Base-by-base conservation (phyloP, 331 rosid species). In the Malus hybrid region DNA sequence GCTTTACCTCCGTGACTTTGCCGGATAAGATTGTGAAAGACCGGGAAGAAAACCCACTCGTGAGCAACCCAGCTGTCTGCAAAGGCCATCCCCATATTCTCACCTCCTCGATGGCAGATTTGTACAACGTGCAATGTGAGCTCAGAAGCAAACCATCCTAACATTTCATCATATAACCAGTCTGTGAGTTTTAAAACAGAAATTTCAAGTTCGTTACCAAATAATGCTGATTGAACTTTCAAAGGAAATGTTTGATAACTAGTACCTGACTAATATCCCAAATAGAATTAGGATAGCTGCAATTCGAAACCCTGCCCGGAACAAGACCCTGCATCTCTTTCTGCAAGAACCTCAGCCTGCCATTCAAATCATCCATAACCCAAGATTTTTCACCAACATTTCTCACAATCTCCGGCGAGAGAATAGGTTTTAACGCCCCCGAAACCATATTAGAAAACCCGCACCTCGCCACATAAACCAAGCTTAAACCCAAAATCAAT, bases 71-170 rank as follows among this genome's bases (percentile, higher is more conserved):
- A 20, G 97, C 92, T 6, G 99, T 92, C 85, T 92, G 99, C 83
- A 92, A 68, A 48, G 99, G 97, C 97, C 99, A 94, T 16, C 96
- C 99, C 99, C 96, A 92, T 6, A 94, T 72, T 76, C 90, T 28
- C 71, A 94, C 87, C 83, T 90, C 86, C 82, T 92, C 97, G 7
- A 65, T 77, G 54, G 86, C 87, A 67, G 99, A 86, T 83, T 92
- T 88, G 89, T 80, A 87, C 83, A 94, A 48, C 67, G 77, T 89
- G 74, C 97, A 90, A 72, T 71, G 89, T 22, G 96, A 90, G 77
- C 72, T 83, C 56, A 94, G 82, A 20, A 94, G 79, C 73, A 88
- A 31, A 66, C 88, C 97, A 79, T 87, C 92, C 99, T 94, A 76
- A 71, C 33, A 80, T 44, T 24, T 52, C 82, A 79, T 52, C 81